Evolutionary conservation across 305 asterid species (phyloP).

Genomic region (Fraxinus nigra): DNA sequence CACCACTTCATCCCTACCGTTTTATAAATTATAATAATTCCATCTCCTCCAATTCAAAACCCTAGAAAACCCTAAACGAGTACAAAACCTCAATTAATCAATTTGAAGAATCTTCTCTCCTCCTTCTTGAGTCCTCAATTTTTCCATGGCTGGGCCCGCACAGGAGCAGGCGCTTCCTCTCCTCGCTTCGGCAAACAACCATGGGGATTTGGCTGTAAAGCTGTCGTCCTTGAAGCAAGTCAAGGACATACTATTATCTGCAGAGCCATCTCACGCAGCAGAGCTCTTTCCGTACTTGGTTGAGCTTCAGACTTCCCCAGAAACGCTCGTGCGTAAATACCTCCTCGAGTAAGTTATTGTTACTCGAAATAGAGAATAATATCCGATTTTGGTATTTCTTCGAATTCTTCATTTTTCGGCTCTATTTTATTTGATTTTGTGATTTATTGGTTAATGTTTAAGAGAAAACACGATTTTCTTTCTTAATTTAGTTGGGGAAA

Average conservation of each 20-base stretch:
- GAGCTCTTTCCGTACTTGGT: conserved; percentile 75
- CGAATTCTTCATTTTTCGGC: background rate
- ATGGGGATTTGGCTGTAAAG: conserved; percentile 89
- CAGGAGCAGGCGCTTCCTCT: conserved; percentile 85
- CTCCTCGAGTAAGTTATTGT: conserved; percentile 63
- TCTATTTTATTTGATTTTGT: background rate
- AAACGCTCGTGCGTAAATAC: conserved; percentile 73
- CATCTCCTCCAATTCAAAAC: conserved; percentile 37
- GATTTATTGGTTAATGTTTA: background rate
- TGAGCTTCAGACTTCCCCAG: conserved; percentile 88
- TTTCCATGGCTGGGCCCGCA: conserved; percentile 55
- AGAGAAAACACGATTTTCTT: background rate
- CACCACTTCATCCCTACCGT: background rate
- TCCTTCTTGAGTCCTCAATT: background rate
- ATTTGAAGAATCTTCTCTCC: background rate
- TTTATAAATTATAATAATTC: background rate
- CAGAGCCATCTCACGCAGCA: conserved; percentile 68
- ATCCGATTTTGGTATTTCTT: background rate
- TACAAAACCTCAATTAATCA: background rate
- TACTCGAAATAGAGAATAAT: background rate
- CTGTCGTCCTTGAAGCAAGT: conserved; percentile 81
- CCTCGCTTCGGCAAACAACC: conserved; percentile 88
- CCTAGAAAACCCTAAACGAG: conserved; percentile 38
- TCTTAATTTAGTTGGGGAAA: conserved; percentile 3
- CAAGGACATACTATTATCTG: conserved; percentile 61